These are phyloP conservation scores for Cercospora canescens DNA, from an alignment of 2,329 filamentous ascomycete genomes.

Conservation along the genomic window DNA sequence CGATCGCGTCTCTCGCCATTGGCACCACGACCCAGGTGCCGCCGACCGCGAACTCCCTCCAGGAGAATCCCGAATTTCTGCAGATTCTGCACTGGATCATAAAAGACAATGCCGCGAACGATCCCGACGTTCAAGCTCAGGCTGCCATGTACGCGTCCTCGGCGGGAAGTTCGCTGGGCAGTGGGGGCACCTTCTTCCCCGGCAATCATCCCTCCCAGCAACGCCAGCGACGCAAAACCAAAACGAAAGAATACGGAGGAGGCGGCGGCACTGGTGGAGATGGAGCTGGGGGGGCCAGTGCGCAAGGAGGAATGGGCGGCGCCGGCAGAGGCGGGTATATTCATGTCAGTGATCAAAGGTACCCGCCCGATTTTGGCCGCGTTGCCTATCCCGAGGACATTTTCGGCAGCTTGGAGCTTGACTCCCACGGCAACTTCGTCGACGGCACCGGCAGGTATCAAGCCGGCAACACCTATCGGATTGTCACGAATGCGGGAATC, in stretches of 20 bases:
- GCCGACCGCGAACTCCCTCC: conserved; percentile 57
- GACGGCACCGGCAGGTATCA: conserved; percentile 60
- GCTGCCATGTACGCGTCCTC: conserved; percentile 61
- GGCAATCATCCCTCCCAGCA: conserved; percentile 28
- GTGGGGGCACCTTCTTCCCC: conserved; percentile 51
- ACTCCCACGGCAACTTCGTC: conserved; percentile 58
- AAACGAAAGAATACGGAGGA: conserved; percentile 34
- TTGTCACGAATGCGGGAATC: conserved; percentile 62
- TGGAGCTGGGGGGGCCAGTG: conserved; percentile 57
- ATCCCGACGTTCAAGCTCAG: conserved; percentile 59
- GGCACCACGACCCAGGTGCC: conserved; percentile 57
- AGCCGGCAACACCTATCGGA: conserved; percentile 61
- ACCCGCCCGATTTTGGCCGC: conserved; percentile 63
- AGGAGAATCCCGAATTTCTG: conserved; percentile 58
- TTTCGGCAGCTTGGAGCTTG: conserved; percentile 64
- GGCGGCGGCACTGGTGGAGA: conserved; percentile 46
- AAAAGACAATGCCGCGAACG: conserved; percentile 53
- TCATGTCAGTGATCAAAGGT: conserved; percentile 61
- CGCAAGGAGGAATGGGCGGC: conserved; percentile 59
- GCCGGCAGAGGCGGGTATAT: conserved; percentile 62
- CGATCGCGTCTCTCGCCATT: conserved; percentile 55
- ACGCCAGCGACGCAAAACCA: conserved; percentile 22
- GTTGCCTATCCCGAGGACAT: conserved; percentile 68
- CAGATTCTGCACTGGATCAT: conserved; percentile 58
- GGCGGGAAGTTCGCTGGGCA: conserved; percentile 55